Evolutionary conservation across 768 basidiomycete genomes (phyloP).

Genomic region (Lactarius indigo): DNA sequence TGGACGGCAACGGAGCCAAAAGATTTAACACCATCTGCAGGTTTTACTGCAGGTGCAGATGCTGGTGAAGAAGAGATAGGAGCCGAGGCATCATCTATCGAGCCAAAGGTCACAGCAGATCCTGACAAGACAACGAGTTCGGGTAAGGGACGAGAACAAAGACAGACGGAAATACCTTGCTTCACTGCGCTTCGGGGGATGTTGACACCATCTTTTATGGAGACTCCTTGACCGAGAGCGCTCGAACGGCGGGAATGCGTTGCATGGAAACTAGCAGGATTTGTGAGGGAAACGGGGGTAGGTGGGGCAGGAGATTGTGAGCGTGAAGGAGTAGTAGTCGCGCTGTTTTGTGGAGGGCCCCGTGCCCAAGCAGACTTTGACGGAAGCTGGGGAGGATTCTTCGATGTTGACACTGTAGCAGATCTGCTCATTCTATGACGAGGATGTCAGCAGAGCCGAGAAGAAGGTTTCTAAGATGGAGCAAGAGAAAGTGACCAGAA

Average conservation of each 20-base stretch:
- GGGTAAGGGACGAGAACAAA: slow-evolving; percentile 2
- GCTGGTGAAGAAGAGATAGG: slow-evolving; percentile 83
- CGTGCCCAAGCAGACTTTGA: slow-evolving; percentile 87
- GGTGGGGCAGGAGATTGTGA: slow-evolving; percentile 67
- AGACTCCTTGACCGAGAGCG: slow-evolving; percentile 63
- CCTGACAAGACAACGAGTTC: slow-evolving; percentile 36
- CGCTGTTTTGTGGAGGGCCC: slow-evolving; percentile 73
- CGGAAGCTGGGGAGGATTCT: slow-evolving; percentile 70
- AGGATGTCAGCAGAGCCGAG: neutral
- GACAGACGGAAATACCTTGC: slow-evolving; percentile 45
- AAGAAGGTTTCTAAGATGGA: neutral
- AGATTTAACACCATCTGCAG: slow-evolving; percentile 65
- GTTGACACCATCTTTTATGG: slow-evolving; percentile 77
- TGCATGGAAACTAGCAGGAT: slow-evolving; percentile 40
- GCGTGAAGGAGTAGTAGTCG: slow-evolving; percentile 58
- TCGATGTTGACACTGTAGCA: slow-evolving; percentile 67
- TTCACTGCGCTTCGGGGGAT: slow-evolving; percentile 65
- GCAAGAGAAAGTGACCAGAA: neutral
- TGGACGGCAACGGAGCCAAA: slow-evolving; percentile 69
- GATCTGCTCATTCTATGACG: slow-evolving; percentile 86
- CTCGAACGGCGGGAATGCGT: slow-evolving; percentile 79
- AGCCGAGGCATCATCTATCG: slow-evolving; percentile 76
- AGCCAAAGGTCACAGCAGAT: slow-evolving; percentile 81
- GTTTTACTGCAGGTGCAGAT: slow-evolving; percentile 56
- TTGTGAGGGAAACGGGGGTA: slow-evolving; percentile 36